Base-by-base conservation (phyloP, 2,329 filamentous ascomycete genomes). In the Sordariomycetes sp. region DNA sequence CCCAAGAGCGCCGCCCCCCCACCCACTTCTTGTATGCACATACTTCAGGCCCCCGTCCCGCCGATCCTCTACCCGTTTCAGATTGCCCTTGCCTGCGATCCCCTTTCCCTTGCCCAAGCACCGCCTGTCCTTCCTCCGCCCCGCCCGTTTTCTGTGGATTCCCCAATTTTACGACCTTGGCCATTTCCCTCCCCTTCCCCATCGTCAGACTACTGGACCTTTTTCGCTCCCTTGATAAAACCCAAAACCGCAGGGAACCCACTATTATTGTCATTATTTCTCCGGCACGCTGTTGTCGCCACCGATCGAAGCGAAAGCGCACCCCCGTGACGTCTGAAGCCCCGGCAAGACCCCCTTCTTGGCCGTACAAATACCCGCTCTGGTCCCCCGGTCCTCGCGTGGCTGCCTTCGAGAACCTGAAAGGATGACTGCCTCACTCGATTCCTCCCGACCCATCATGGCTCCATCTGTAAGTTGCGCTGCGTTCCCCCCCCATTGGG, bases 361-460 rank as follows among this genome's bases (percentile, higher is more conserved):
- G 12, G 12, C 37, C 18, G 12, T 56, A 56, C 54, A 56, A 56
- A 56, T 56, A 56, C 46, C 32, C 37, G n/a, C 11, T n/a, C 25
- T 18, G n/a, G 5, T 20, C 52, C 28, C n/a, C 11, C 11, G 24
- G 4, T 34, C 28, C 24, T 32, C 40, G 32, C 34, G 7, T 12
- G n/a, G 18, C 32, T 32, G 28, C 35, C 22, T 28, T n/a, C 20
- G 20, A 20, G 25, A 55, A 46, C 11, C 46, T n/a, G 40, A 46
- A 16, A 46, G 40, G 59, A 84, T 84, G 81, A 79, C 80, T 68
- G 69, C 75, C 61, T 84, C 81, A n/a, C 66, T 83, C 59, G 81
- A 84, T 59, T 84, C 81, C 52, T 75, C 79, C 58, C 79, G 80
- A 68, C 81, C 81, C 65, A 84, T 84, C 69, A 83, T 84, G 81